Conservation (phyloP, 1,139 yeast species). For the Candida dubliniensis region DNA sequence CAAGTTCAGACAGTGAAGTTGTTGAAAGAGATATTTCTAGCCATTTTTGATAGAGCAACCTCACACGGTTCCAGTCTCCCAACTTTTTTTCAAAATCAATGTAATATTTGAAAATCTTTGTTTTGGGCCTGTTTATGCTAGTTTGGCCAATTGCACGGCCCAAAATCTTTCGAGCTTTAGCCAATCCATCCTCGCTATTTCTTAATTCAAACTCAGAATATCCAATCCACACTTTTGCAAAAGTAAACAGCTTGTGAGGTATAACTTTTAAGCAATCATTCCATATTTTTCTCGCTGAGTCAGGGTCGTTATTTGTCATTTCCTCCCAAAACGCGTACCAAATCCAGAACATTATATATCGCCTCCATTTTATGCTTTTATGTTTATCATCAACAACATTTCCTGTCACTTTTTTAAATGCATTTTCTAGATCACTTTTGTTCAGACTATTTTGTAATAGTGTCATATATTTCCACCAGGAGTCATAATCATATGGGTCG, state of each 20-base stretch:
- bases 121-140: conserved; percentile 49
- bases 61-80: conserved; percentile 77
- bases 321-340: conserved; percentile 68
- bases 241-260: conserved; percentile 62
- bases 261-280: conserved; percentile 46
- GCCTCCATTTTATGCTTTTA: conserved; percentile 59
- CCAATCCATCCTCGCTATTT: conserved; percentile 36
- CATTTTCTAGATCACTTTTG: conserved; percentile 15
- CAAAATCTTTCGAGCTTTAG: conserved; percentile 62
- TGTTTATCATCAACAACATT: conserved; percentile 29
- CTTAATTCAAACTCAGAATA: conserved; percentile 77
- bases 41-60: conserved; percentile 69
- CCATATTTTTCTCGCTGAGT: conserved; percentile 53
- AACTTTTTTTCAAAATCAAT: conserved; percentile 56
- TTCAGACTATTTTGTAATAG: conserved; percentile 32
- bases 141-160: conserved; percentile 70
- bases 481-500: conserved; percentile 63
- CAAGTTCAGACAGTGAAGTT: conserved; percentile 36
- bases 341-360: conserved; percentile 72
- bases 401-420: conserved; percentile 48
- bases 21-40: conserved; percentile 46
- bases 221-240: conserved; percentile 73
- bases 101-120: conserved; percentile 60
- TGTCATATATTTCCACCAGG: conserved; percentile 77
- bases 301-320: conserved; percentile 41